phyloP scores from a whole-genome alignment of 768 basidiomycete genomes.

The Tricholoma matsutake region DNA sequence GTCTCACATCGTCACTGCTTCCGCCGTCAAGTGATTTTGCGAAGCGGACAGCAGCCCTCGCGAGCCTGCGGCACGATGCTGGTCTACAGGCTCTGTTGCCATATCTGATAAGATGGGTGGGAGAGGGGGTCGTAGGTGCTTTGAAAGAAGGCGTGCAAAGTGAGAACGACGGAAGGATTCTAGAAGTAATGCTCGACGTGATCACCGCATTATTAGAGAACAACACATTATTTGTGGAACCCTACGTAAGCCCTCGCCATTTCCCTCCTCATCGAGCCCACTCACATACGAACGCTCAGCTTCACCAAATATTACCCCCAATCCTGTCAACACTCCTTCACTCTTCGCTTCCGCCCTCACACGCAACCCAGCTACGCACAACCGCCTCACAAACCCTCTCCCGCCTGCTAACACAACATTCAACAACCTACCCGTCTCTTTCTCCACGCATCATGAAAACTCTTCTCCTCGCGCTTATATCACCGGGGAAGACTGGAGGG shows the following conservation, averaged over 20 bases:
- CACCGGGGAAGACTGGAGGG: slow-evolving; percentile 67
- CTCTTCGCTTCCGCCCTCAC: slow-evolving; percentile 71
- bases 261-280: neutral
- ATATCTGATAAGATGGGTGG: slow-evolving; percentile 93
- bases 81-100: slow-evolving; percentile 90
- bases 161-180: slow-evolving; percentile 63
- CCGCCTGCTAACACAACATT: slow-evolving; percentile 75
- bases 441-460: slow-evolving; percentile 93
- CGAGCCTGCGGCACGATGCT: slow-evolving; percentile 84
- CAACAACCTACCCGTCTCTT: slow-evolving; percentile 85
- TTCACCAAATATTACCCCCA: slow-evolving; percentile 94
- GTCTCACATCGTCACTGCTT: slow-evolving; percentile 81
- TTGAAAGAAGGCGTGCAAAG: slow-evolving; percentile 54
- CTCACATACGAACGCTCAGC: slow-evolving; percentile 39
- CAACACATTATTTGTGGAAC: slow-evolving; percentile 87
- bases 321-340: slow-evolving; percentile 90
- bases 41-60: slow-evolving; percentile 86
- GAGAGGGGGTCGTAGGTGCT: slow-evolving; percentile 75
- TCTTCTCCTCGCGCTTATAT: slow-evolving; percentile 80
- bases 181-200: slow-evolving; percentile 84
- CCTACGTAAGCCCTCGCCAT: slow-evolving; percentile 67
- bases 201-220: slow-evolving; percentile 80
- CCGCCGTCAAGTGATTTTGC: slow-evolving; percentile 64
- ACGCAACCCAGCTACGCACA: slow-evolving; percentile 72
- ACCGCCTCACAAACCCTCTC: slow-evolving; percentile 83